phyloP scores from a whole-genome alignment of 768 basidiomycete genomes.

The Termitomyces sp. region DNA sequence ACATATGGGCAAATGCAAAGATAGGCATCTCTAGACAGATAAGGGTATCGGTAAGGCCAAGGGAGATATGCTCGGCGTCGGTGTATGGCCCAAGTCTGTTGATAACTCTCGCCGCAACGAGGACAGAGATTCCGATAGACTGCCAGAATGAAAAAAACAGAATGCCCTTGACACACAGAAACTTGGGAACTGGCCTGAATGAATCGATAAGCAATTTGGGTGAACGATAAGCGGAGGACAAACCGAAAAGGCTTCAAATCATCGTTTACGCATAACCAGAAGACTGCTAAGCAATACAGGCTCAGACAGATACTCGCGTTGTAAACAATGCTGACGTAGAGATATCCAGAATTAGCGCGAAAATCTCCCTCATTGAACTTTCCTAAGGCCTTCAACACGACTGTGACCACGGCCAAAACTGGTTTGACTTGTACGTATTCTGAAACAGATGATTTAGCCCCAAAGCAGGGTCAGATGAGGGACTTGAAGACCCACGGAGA shows the following conservation, averaged over 20 bases:
- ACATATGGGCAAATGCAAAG: constrained; percentile 93
- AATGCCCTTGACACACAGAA: constrained; percentile 97
- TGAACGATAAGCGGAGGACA: constrained; percentile 15
- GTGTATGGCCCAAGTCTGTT: constrained; percentile 81
- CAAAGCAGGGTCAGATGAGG: constrained; percentile 21
- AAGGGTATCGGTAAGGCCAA: constrained; percentile 84
- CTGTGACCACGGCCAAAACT: constrained; percentile 72
- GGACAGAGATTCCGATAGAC: constrained; percentile 73
- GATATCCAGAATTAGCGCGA: constrained; percentile 79
- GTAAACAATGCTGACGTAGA: constrained; percentile 85
- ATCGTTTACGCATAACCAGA: constrained; percentile 89
- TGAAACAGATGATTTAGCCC: constrained; percentile 40
- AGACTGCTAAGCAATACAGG: constrained; percentile 90
- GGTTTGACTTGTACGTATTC: constrained; percentile 99
- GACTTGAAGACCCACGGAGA: constrained; percentile 50
- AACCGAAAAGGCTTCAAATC: constrained; percentile 88
- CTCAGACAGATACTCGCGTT: constrained; percentile 76
- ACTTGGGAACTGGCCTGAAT: constrained; percentile 85
- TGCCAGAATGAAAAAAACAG: constrained; percentile 99
- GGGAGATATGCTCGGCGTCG: constrained; percentile 82
- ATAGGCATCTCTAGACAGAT: constrained; percentile 98
- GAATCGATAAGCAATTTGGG: constrained; percentile 1
- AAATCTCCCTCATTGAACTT: constrained; percentile 91
- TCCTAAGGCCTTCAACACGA: constrained; percentile 80
- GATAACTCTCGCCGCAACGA: constrained; percentile 81